Percentiles rank a stretch among this genome's conserved stretches.
Evolutionary conservation across 2,329 filamentous ascomycete species (phyloP).

Genomic region (Aspergillus caelatus): DNA sequence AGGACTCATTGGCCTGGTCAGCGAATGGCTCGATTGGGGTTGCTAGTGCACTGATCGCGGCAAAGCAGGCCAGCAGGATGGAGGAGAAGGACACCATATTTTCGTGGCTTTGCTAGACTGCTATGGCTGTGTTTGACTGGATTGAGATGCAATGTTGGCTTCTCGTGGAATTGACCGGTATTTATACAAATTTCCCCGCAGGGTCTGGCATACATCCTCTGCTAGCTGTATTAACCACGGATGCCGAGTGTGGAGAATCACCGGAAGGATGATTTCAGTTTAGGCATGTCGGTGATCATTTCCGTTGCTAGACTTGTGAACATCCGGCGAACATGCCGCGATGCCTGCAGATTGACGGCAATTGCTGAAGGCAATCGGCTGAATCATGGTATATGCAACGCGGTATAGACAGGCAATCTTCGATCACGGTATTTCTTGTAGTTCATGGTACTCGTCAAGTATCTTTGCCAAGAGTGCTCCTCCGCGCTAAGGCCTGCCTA

Average conservation of each 20-base stretch:
- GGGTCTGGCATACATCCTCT: not conserved
- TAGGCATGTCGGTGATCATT: not conserved
- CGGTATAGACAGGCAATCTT: not conserved
- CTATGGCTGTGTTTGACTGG: not conserved
- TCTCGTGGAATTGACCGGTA: not conserved
- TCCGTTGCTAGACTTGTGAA: not conserved
- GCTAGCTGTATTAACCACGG: not conserved
- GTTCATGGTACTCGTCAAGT: not conserved
- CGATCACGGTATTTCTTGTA: not conserved
- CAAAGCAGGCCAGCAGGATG: constrained; percentile 26
- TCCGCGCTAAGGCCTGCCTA: too few relatives aligned
- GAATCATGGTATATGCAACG: not conserved
- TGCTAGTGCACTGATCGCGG: constrained; percentile 26
- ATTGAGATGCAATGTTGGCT: not conserved
- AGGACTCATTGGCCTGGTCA: not conserved
- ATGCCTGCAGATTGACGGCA: not conserved
- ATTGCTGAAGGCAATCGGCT: not conserved
- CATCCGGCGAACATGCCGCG: not conserved
- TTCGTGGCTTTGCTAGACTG: not conserved
- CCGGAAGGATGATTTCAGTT: not conserved
- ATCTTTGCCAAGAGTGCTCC: not conserved
- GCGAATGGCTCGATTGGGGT: constrained; percentile 21
- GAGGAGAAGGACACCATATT: constrained; percentile 33
- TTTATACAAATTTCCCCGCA: not conserved
- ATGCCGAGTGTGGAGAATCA: not conserved